These are phyloP conservation scores for Jamesozyma lodderae DNA, from an alignment of 805 yeast genomes.

Conservation along the genomic window DNA sequence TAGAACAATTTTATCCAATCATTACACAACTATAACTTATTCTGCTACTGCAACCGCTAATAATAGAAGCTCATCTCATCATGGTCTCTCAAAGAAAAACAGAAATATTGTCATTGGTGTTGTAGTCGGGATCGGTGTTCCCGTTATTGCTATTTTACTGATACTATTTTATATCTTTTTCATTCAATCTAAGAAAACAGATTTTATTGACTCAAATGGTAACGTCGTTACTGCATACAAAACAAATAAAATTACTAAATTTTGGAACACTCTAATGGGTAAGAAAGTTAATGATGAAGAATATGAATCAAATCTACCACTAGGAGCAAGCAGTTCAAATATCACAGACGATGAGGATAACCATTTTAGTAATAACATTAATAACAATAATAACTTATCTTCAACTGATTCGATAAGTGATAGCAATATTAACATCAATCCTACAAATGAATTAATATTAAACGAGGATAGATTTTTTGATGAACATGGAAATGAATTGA, in stretches of 20 bases:
- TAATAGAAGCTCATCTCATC: slow-evolving; percentile 7
- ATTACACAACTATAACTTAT: slow-evolving; percentile 24
- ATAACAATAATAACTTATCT: background rate
- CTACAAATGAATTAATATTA: slow-evolving; percentile 14
- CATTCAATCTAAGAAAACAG: slow-evolving; percentile 19
- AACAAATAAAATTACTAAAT: slow-evolving; percentile 15
- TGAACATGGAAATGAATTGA: slow-evolving; percentile 18
- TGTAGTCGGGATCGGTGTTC: slow-evolving; percentile 61
- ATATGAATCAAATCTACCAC: slow-evolving; percentile 21
- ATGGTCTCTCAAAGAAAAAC: slow-evolving; percentile 39
- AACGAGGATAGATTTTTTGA: slow-evolving; percentile 19
- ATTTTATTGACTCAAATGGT: slow-evolving; percentile 27
- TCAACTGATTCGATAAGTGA: background rate
- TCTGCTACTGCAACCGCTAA: slow-evolving; percentile 21
- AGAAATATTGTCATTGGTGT: slow-evolving; percentile 54
- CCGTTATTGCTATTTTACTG: slow-evolving; percentile 31
- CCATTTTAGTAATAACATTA: background rate
- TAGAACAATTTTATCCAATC: slow-evolving; percentile 26
- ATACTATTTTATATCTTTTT: slow-evolving; percentile 18
- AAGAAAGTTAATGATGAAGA: slow-evolving; percentile 17
- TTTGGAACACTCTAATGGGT: slow-evolving; percentile 18
- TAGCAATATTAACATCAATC: slow-evolving; percentile 2
- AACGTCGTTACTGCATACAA: slow-evolving; percentile 24
- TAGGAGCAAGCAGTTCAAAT: slow-evolving; percentile 7
- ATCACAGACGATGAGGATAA: background rate